Evolutionary conservation across 495 filamentous ascomycete genomes (phyloP).

Genomic region (Penicillium desertorum): DNA sequence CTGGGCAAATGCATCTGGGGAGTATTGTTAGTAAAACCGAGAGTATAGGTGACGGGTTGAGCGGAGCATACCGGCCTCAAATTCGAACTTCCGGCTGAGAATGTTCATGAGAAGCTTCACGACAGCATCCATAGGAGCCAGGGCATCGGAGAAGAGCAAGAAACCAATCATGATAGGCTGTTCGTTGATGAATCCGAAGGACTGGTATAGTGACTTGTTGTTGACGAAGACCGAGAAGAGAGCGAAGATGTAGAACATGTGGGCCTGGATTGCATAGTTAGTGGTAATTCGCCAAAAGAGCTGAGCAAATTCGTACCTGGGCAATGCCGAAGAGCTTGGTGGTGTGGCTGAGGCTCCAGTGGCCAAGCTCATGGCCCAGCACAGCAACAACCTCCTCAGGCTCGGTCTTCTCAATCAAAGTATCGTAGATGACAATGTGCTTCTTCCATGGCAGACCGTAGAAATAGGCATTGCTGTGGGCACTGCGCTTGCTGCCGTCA

Average conservation of each 20-base stretch:
- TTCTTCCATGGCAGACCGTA: conserved; percentile 99
- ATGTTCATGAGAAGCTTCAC: conserved; percentile 96
- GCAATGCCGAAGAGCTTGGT: conserved; percentile 87
- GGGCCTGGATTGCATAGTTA: conserved; percentile 54
- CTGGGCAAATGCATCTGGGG: conserved; percentile 73
- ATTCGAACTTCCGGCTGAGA: conserved; percentile 89
- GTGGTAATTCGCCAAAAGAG: neutral
- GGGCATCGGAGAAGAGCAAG: conserved; percentile 90
- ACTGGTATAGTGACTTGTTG: conserved; percentile 83
- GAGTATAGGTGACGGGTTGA: neutral
- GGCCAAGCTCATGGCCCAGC: conserved; percentile 90
- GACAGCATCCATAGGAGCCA: conserved; percentile 86
- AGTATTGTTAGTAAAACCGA: conserved; percentile 4
- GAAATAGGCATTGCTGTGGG: conserved; percentile 98
- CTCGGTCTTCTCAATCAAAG: conserved; percentile 90
- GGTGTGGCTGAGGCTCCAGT: conserved; percentile 95
- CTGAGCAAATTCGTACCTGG: conserved; percentile 57
- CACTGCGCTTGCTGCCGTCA: conserved; percentile 94
- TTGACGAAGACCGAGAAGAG: conserved; percentile 97
- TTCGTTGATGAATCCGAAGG: conserved; percentile 84
- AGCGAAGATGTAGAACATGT: conserved; percentile 95
- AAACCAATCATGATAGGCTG: conserved; percentile 95
- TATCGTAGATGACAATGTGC: conserved; percentile 99
- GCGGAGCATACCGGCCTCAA: conserved; percentile 72
- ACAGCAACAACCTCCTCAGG: conserved; percentile 92